Conservation (phyloP, 768 basidiomycete species). For the Boletus bicolor region DNA sequence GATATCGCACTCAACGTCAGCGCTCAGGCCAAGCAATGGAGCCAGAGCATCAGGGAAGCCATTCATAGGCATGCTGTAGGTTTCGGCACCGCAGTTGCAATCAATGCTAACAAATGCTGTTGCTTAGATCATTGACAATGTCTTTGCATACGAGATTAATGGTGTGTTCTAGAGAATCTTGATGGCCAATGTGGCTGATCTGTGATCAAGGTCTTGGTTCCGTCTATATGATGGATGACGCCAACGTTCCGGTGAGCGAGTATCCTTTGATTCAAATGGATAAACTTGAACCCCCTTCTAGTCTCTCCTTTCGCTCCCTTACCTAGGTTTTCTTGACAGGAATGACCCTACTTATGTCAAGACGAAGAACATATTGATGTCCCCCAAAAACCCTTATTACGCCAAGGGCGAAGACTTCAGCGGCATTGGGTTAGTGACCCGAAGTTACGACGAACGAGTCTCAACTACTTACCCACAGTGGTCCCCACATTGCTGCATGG, state of each 20-base stretch:
- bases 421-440: constrained; percentile 59
- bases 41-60: constrained; percentile 53
- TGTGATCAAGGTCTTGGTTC: constrained; percentile 53
- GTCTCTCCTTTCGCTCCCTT: constrained; percentile 77
- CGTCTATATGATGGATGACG: constrained; percentile 80
- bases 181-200: neutral
- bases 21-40: constrained; percentile 53
- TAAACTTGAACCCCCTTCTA: constrained; percentile 23
- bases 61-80: constrained; percentile 61
- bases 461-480: constrained; percentile 38
- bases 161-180: constrained; percentile 35
- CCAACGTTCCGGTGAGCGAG: constrained; percentile 69
- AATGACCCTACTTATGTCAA: constrained; percentile 54
- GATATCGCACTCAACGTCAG: constrained; percentile 50
- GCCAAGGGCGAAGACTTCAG: constrained; percentile 59
- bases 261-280: neutral
- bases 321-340: constrained; percentile 71
- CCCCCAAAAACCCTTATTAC: constrained; percentile 67
- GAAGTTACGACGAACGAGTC: neutral
- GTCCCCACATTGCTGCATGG: constrained; percentile 71
- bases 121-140: constrained; percentile 54
- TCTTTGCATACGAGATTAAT: constrained; percentile 78
- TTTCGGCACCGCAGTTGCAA: neutral
- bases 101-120: neutral
- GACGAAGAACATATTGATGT: constrained; percentile 63